Percentiles rank a stretch among this genome's conserved stretches.
Conservation (phyloP, 2,329 filamentous ascomycete species). For the Ophiostoma pallidulum region DNA sequence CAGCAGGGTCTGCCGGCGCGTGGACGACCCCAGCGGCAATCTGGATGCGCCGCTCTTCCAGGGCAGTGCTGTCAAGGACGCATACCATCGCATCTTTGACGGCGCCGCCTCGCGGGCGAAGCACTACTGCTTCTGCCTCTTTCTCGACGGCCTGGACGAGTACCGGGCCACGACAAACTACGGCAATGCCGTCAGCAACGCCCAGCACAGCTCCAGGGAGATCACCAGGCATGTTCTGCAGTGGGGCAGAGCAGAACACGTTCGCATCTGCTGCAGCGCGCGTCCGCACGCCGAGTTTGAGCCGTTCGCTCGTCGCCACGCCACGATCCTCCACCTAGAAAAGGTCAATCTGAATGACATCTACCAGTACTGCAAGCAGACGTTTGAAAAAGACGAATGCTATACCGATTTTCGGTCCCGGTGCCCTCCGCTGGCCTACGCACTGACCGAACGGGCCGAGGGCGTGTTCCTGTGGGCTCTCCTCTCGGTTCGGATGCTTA, state of each 20-base stretch:
- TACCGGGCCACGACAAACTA: not conserved
- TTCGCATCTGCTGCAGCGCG: not conserved
- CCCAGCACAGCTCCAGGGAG: not conserved
- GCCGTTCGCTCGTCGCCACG: not conserved
- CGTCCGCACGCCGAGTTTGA: slow-evolving; percentile 1
- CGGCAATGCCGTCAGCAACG: not conserved
- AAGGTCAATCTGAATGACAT: not conserved
- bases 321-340: not conserved
- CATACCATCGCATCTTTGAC: not conserved
- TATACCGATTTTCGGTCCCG: not conserved
- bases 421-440: not conserved
- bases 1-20: not conserved
- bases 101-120: not conserved
- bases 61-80: not conserved
- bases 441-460: not conserved
- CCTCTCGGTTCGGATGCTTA: not conserved
- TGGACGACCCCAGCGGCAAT: not conserved
- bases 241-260: not conserved
- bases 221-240: not conserved
- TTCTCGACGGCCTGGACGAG: slow-evolving; percentile 2
- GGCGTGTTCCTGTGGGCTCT: slow-evolving; percentile 3
- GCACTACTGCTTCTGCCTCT: slow-evolving; percentile 2
- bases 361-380: not conserved
- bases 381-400: not conserved
- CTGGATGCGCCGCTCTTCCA: not conserved